phyloP scores from a whole-genome alignment of 2,329 filamentous ascomycete species.

The Pyricularia sp. region DNA sequence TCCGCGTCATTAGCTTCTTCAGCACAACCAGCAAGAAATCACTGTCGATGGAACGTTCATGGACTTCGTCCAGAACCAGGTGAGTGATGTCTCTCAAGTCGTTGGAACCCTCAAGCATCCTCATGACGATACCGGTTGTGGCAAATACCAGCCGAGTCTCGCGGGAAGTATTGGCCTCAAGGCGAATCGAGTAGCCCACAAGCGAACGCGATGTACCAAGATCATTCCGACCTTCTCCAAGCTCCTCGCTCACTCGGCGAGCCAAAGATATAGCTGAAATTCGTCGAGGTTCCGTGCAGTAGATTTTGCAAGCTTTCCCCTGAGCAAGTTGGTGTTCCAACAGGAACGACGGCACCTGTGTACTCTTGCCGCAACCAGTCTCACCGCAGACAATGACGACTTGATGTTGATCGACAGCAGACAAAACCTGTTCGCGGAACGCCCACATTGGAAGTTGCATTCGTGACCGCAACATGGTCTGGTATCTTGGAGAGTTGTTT shows the following conservation, averaged over 20 bases:
- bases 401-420: conserved; percentile 64
- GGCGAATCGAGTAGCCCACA: conserved; percentile 84
- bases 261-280: conserved; percentile 95
- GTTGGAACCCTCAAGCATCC: conserved; percentile 85
- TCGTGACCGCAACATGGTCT: conserved; percentile 65
- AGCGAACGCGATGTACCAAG: conserved; percentile 73
- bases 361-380: conserved; percentile 90
- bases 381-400: conserved; percentile 92
- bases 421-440: conserved; percentile 66
- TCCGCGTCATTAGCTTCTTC: conserved; percentile 61
- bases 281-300: conserved; percentile 86
- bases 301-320: conserved; percentile 78
- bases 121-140: conserved; percentile 85
- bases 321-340: conserved; percentile 75
- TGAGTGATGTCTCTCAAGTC: conserved; percentile 85
- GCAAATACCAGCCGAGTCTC: conserved; percentile 83
- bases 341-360: conserved; percentile 89
- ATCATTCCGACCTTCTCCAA: conserved; percentile 73
- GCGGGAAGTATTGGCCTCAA: conserved; percentile 74
- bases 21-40: conserved; percentile 91
- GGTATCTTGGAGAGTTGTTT: conserved; percentile 46
- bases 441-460: conserved; percentile 81
- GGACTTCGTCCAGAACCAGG: conserved; percentile 91
- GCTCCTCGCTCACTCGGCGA: conserved; percentile 82
- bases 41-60: conserved; percentile 91